Percentiles rank a stretch among this genome's conserved stretches.
Evolutionary conservation across 306 rosid species (phyloP).

Genomic region (Phaseolus lunatus): DNA sequence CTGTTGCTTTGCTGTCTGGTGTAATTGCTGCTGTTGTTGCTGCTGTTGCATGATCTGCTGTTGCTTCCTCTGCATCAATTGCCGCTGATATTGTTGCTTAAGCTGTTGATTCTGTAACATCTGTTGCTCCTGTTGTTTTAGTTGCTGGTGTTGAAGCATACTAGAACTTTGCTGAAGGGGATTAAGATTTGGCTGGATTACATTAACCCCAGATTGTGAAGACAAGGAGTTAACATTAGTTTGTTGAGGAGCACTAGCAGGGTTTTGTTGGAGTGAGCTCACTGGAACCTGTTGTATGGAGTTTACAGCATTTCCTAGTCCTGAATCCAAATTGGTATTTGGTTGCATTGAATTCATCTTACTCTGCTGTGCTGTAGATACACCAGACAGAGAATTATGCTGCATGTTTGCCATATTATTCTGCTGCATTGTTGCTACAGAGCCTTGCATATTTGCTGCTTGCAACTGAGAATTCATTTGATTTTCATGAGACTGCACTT

Average conservation of each 20-base stretch:
- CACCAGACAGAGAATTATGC: conserved; percentile 74
- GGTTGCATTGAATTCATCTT: conserved; percentile 76
- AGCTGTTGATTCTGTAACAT: conserved; percentile 66
- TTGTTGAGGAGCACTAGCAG: conserved; percentile 73
- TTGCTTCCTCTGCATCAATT: conserved; percentile 60
- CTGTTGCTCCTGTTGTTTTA: conserved; percentile 77
- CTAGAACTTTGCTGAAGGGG: conserved; percentile 66
- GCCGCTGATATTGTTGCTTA: conserved; percentile 66
- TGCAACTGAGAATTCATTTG: conserved; percentile 85
- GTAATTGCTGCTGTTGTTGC: conserved; percentile 61
- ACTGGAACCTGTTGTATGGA: conserved; percentile 66
- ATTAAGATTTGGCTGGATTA: conserved; percentile 65
- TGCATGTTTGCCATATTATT: conserved; percentile 66
- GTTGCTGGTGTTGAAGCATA: conserved; percentile 76
- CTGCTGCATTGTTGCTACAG: conserved; percentile 68
- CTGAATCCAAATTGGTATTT: conserved; percentile 66
- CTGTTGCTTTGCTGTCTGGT: conserved; percentile 71
- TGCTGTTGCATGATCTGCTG: conserved; percentile 45
- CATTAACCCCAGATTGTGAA: conserved; percentile 75
- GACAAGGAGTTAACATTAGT: conserved; percentile 64
- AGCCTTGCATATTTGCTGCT: conserved; percentile 67
- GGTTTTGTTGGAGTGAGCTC: conserved; percentile 80
- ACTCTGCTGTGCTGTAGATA: conserved; percentile 62
- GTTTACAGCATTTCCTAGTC: conserved; percentile 71
- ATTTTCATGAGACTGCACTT: conserved; percentile 79